These are phyloP conservation scores for Bigelowiella natans DNA, from an alignment of 78 protist species.

Conservation along the genomic window DNA sequence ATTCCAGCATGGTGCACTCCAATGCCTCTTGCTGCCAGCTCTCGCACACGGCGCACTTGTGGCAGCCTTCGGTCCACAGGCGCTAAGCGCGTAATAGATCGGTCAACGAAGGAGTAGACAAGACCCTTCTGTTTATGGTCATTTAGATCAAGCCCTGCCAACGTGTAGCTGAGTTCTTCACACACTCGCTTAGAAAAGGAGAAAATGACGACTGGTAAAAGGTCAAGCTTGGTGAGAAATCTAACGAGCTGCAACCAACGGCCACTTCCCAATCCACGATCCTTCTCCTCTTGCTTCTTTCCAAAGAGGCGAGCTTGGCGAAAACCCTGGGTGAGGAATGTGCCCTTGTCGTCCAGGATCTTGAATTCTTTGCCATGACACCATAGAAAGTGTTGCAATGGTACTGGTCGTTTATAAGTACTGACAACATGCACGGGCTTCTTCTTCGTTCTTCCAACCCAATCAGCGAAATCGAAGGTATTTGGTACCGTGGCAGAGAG, in stretches of 20 bases:
- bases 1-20: not conserved
- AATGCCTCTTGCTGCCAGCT: not conserved
- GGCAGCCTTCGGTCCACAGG: not conserved
- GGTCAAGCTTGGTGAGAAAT: not conserved
- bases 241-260: not conserved
- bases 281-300: no score
- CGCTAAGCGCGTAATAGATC: not conserved
- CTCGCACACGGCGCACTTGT: not conserved
- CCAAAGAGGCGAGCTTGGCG: not conserved
- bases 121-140: not conserved
- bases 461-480: slow-evolving; percentile 67
- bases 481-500: slow-evolving; percentile 48
- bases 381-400: slow-evolving; percentile 62
- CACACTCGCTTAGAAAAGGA: not conserved
- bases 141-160: not conserved
- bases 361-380: not conserved
- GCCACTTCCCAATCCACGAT: not conserved
- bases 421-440: slow-evolving; percentile 39
- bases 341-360: not conserved
- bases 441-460: slow-evolving; percentile 40
- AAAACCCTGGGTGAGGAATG: not conserved
- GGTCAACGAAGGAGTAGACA: not conserved
- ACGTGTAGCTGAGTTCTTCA: not conserved
- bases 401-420: slow-evolving; percentile 84
- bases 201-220: not conserved